phyloP scores from a whole-genome alignment of 2,329 filamentous ascomycete genomes.

The Cercospora sp. region DNA sequence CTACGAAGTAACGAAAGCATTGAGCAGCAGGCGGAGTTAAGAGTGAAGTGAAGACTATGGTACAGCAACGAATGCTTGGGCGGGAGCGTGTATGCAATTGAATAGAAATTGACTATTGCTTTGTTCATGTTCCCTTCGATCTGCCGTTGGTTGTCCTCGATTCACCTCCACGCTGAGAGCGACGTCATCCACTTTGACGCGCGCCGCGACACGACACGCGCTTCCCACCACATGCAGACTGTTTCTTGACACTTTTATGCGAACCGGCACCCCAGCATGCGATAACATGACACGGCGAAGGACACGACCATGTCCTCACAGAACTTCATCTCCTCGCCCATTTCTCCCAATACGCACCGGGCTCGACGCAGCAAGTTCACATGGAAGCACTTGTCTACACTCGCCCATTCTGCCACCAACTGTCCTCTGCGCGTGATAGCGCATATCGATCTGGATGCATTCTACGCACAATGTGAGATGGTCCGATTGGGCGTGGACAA shows the following conservation, averaged over 20 bases:
- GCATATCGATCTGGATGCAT: conserved; percentile 94
- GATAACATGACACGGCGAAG: conserved; percentile 9
- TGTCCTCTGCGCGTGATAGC: conserved; percentile 84
- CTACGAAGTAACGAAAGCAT: conserved; percentile 18
- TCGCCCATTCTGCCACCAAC: conserved; percentile 68
- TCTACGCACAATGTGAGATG: conserved; percentile 94
- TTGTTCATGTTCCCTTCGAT: background rate
- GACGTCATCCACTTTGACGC: conserved; percentile 4
- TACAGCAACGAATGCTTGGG: background rate
- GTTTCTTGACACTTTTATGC: background rate
- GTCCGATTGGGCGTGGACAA: conserved; percentile 74
- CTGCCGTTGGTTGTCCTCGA: background rate
- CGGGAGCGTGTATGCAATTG: background rate
- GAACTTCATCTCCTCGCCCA: conserved; percentile 35
- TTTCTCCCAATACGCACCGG: conserved; percentile 29
- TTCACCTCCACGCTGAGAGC: background rate
- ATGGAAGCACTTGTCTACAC: conserved; percentile 75
- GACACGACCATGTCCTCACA: conserved; percentile 30
- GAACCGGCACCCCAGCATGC: conserved; percentile 8
- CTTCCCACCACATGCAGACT: background rate
- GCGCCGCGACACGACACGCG: conserved; percentile 1
- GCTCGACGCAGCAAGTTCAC: conserved; percentile 70
- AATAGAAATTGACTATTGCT: conserved; percentile 1
- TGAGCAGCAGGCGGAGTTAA: background rate
- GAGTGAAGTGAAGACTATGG: background rate